Percentiles rank a stretch among this genome's conserved stretches.
Conservation (phyloP, 257 asterid species). For the Solanum sitiens region DNA sequence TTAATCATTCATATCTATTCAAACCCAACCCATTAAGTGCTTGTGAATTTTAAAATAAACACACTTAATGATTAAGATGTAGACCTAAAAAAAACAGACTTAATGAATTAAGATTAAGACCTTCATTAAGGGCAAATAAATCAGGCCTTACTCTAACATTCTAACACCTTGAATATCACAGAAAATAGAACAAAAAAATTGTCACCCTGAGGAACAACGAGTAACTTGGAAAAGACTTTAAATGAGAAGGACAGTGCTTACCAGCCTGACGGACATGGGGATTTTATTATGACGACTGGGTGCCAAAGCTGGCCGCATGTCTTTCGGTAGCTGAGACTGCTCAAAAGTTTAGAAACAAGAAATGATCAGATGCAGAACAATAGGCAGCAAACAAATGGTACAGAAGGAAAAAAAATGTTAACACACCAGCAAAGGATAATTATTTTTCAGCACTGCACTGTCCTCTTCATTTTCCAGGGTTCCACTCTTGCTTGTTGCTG, state of each 20-base stretch:
- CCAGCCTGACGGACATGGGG: conserved; percentile 76
- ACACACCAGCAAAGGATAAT: conserved; percentile 59
- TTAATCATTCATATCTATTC: background rate
- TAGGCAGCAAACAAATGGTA: conserved; percentile 1
- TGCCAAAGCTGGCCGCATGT: conserved; percentile 88
- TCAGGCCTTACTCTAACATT: background rate
- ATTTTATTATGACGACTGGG: conserved; percentile 70
- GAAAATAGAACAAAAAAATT: background rate
- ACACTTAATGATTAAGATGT: background rate
- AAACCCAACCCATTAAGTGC: background rate
- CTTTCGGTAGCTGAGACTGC: conserved; percentile 93
- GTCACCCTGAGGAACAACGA: background rate
- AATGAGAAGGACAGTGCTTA: conserved; percentile 10
- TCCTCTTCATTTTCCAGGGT: conserved; percentile 52
- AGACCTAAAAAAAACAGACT: background rate
- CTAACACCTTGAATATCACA: background rate
- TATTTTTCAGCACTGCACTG: conserved; percentile 47
- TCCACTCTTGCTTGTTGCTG: conserved; percentile 37
- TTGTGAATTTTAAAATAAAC: background rate
- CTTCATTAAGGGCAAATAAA: background rate
- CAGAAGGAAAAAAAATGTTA: conserved; percentile 3
- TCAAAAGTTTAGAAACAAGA: conserved; percentile 8
- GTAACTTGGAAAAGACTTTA: background rate
- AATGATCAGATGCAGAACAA: conserved; percentile 3
- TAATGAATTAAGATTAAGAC: background rate